Base-by-base conservation (phyloP, 176 grass and related monocot genomes). In the Pharus latifolius region DNA sequence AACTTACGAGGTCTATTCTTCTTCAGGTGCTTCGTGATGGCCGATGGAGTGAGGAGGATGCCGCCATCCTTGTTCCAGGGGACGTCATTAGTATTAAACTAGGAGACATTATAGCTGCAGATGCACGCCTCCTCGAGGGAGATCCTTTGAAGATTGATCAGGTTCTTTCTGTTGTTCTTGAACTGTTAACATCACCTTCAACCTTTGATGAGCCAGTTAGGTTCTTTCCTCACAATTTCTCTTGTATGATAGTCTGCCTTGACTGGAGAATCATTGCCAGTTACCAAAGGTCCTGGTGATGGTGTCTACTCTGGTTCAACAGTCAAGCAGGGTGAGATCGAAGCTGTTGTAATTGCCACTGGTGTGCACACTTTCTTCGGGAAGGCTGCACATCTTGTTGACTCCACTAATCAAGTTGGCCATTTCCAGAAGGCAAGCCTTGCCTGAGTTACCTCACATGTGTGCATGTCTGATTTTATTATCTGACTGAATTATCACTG, bases 301-400 rank as follows among this genome's bases (percentile, higher is more conserved):
- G 85, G 85, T n/a, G 78, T 92, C 51, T 92, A 85, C 61, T 92
- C 89, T 60, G 89, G 89, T 52, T 92, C 89, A 7, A 92, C 89
- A 2, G 83, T 80, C 51, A 92, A 92, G 19, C 89, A 92, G 23
- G 89, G 89, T 8, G 89, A 92, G 57, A 84, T 92, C 0, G 82
- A 92, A 24, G 82, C 89, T 27, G 49, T 92, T 53, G 89, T 92
- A 19, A 92, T 92, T 62, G 89, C 89, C 10, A 92, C 89, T 0
- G 89, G 89, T 44, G 89, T 92, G 4, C 89, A 92, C 64, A 92
- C 89, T 30, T 92, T 92, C 85, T 92, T 92, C 0, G 89, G 89
- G 26, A 92, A 92, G 74, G 89, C 89, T 43, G 89, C 89, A 0
- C 89, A 92, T 38, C 89, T 92, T 44, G 89, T 92, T 23, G 89